Evolutionary conservation across 129 eudicot species (phyloP).

Genomic region (Gnaphalium uliginosum): DNA sequence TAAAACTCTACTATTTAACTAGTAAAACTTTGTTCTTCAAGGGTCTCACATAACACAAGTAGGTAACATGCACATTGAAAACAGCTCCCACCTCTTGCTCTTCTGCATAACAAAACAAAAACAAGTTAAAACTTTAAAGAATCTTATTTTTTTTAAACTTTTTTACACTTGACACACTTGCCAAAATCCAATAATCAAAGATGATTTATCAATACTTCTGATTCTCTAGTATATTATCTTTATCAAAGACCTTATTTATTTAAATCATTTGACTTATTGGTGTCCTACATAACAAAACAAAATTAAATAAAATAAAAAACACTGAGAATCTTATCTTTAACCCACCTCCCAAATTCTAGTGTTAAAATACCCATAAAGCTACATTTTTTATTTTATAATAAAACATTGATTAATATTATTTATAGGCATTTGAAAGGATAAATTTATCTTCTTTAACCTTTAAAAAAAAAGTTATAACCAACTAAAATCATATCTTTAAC

Average conservation of each 20-base stretch:
- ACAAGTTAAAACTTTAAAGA: slow-evolving; percentile 10
- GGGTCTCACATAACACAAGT: slow-evolving; percentile 44
- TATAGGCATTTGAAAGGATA: no score
- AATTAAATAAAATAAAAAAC: neutral
- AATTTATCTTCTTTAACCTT: neutral
- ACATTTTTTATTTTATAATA: neutral
- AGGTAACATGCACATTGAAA: slow-evolving; percentile 81
- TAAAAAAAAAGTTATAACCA: neutral
- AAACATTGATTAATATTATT: neutral
- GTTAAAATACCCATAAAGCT: neutral
- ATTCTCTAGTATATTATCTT: neutral
- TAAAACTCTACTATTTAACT: slow-evolving; percentile 20
- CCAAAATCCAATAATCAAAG: slow-evolving; percentile 2
- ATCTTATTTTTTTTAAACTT: neutral
- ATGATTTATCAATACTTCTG: neutral
- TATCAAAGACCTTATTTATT: neutral
- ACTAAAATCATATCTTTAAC: neutral
- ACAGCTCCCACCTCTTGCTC: slow-evolving; percentile 60
- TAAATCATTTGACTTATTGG: slow-evolving; percentile 3
- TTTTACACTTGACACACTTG: slow-evolving; percentile 10
- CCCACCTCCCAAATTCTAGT: neutral
- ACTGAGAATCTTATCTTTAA: slow-evolving; percentile 1
- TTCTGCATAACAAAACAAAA: slow-evolving; percentile 57
- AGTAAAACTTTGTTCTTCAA: slow-evolving; percentile 21
- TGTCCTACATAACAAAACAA: slow-evolving; percentile 2